Evolutionary conservation across 768 basidiomycete species (phyloP).

Genomic region (Pleurotus djamor): DNA sequence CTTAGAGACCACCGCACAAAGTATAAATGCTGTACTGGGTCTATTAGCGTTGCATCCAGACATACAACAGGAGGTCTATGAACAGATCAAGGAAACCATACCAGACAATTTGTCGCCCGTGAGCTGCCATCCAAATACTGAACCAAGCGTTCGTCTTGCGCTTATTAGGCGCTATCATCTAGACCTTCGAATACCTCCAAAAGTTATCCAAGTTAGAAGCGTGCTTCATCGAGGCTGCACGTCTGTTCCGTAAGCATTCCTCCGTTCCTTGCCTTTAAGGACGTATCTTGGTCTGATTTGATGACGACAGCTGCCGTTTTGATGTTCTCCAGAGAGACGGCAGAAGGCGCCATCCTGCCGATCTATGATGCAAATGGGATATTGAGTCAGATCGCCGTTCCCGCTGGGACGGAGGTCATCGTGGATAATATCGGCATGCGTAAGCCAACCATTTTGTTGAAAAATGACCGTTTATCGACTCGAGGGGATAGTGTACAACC

Average conservation of each 20-base stretch:
- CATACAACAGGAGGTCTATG: conserved; percentile 43
- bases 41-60: conserved; percentile 42
- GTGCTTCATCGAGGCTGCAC: conserved; percentile 38
- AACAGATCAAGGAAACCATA: conserved; percentile 38
- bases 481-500: conserved; percentile 40
- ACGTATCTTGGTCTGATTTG: not conserved
- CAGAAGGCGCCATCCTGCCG: conserved; percentile 37
- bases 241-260: conserved; percentile 40
- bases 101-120: conserved; percentile 31
- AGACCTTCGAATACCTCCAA: conserved; percentile 37
- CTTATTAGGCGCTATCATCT: not conserved
- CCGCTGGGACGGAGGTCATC: conserved; percentile 17
- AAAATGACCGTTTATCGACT: conserved; percentile 17
- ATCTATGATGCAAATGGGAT: conserved; percentile 18
- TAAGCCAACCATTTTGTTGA: conserved; percentile 9
- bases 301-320: conserved; percentile 30
- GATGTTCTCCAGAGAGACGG: conserved; percentile 38
- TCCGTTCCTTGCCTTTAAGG: not conserved
- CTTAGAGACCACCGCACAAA: conserved; percentile 49
- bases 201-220: conserved; percentile 39
- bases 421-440: conserved; percentile 49
- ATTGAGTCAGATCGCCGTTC: not conserved
- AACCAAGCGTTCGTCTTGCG: not conserved
- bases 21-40: conserved; percentile 42
- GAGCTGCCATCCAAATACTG: not conserved